These are phyloP conservation scores for Fusarium nodosum DNA, from an alignment of 2,329 filamentous ascomycete species.

Conservation along the genomic window DNA sequence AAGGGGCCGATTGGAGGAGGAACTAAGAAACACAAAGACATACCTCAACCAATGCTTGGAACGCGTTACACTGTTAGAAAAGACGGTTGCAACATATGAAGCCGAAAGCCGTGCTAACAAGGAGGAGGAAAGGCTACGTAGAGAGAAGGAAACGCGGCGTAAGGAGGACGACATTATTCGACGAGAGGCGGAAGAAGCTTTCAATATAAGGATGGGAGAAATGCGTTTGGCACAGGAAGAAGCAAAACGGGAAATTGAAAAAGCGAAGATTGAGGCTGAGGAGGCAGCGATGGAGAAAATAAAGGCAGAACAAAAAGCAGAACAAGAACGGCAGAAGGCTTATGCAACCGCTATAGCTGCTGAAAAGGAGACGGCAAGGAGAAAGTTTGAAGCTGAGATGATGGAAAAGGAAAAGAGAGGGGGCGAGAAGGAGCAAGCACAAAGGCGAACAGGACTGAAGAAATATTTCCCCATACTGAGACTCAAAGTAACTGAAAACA, in stretches of 20 bases:
- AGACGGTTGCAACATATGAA: neutral
- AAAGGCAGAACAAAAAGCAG: slow-evolving; percentile 52
- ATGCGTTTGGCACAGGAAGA: slow-evolving; percentile 44
- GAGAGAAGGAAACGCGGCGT: slow-evolving; percentile 54
- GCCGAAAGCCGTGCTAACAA: neutral
- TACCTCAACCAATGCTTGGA: neutral
- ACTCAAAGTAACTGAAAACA: neutral
- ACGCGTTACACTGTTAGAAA: neutral
- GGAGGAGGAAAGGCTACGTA: slow-evolving; percentile 50
- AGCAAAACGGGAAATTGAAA: slow-evolving; percentile 56
- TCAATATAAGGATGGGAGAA: slow-evolving; percentile 45
- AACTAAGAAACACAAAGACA: too few relatives aligned
- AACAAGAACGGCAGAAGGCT: slow-evolving; percentile 55
- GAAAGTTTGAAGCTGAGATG: slow-evolving; percentile 62
- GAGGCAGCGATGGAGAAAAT: slow-evolving; percentile 63
- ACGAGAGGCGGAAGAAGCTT: slow-evolving; percentile 62
- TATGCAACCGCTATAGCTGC: slow-evolving; percentile 61
- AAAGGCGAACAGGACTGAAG: neutral
- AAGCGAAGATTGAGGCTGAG: slow-evolving; percentile 52
- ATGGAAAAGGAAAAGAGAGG: slow-evolving; percentile 38
- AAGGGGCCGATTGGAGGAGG: too few relatives aligned
- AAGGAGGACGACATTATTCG: slow-evolving; percentile 61
- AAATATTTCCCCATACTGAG: neutral
- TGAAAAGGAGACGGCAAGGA: slow-evolving; percentile 61
- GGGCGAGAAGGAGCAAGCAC: neutral